Evolutionary conservation across 225 moss, liverwort and hornwort species (phyloP), one percentile per base, ranked within the genome.

Genomic region (Pseudoscleropodium purum): DNA sequence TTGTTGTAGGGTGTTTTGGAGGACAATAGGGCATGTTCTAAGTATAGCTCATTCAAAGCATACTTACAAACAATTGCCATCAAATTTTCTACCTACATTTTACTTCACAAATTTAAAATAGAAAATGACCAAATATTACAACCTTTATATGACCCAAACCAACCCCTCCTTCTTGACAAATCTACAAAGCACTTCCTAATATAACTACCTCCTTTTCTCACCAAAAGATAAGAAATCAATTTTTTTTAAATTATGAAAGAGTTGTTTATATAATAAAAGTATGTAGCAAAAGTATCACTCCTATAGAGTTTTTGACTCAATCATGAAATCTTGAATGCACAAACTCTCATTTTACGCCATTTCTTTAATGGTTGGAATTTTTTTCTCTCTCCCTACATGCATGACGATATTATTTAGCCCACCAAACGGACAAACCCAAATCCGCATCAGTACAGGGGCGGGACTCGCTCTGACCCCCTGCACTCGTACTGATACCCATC

Each of bases 241-340:
- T 16, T 29, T 74, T 30, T 6, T 0, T 0, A 17, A 43, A 74
- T 10, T 18, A 18, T 6, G 10, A 74, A 45, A 45, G 1, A 45
- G 3, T 10, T 0, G 0, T 6, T 10, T 27, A 29, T 45, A 0
- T 47, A 45, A 45, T 1, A 0, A 74, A 45, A 3, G 2, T 45
- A 47, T 30, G 11, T 47, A 31, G 18, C 4, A 30, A 10, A 74
- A 45, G 10, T 74, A 17, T 29, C 45, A 45, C 6, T 43, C 0
- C 0, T 41, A 8, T 0, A 41, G 0, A 72, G 15, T 73, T 43
- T 73, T 0, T 0, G 3, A 43, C 0, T 73, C 17, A 43, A 43
- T 43, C 3, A 1, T 10, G 3, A 21, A 1, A 43, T 73, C 17
- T 43, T 27, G 1, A 6, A 8, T 15, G 41, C 15, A 41, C 7